Conservation (phyloP, 352 stramenopile genomes). For the Pythium pectinolyticum region DNA sequence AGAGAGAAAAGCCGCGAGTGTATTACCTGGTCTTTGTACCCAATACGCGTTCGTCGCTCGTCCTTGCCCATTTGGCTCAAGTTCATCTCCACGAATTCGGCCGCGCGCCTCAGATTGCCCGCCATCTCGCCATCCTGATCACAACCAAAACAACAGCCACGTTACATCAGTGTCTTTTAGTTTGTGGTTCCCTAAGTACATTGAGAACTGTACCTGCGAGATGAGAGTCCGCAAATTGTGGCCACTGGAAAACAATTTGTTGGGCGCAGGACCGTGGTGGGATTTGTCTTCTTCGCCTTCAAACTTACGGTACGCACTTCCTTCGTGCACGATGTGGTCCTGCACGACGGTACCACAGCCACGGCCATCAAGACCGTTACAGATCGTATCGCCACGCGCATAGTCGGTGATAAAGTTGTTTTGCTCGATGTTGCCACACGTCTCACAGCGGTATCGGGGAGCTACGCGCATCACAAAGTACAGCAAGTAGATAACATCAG, state of each 20-base stretch:
- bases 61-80: slow-evolving; percentile 97
- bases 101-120: slow-evolving; percentile 75
- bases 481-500: background rate
- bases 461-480: slow-evolving; percentile 32
- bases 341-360: slow-evolving; percentile 93
- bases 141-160: no score
- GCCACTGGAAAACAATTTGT: slow-evolving; percentile 94
- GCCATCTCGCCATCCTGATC: slow-evolving; percentile 88
- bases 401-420: slow-evolving; percentile 92
- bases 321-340: slow-evolving; percentile 96
- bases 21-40: slow-evolving; percentile 95
- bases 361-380: slow-evolving; percentile 83
- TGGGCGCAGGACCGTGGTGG: slow-evolving; percentile 93
- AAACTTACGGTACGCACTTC: slow-evolving; percentile 95
- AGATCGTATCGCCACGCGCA: slow-evolving; percentile 85
- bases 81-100: slow-evolving; percentile 95
- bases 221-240: slow-evolving; percentile 96
- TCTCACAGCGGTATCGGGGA: slow-evolving; percentile 81
- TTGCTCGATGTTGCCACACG: slow-evolving; percentile 86
- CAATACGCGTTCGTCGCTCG: slow-evolving; percentile 93
- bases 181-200: background rate
- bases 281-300: slow-evolving; percentile 96
- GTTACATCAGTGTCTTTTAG: background rate
- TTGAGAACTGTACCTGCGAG: slow-evolving; percentile 55
- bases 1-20: slow-evolving; percentile 2